Evolutionary conservation across 2,329 filamentous ascomycete genomes (phyloP).

Genomic region (Talaromyces sp.): DNA sequence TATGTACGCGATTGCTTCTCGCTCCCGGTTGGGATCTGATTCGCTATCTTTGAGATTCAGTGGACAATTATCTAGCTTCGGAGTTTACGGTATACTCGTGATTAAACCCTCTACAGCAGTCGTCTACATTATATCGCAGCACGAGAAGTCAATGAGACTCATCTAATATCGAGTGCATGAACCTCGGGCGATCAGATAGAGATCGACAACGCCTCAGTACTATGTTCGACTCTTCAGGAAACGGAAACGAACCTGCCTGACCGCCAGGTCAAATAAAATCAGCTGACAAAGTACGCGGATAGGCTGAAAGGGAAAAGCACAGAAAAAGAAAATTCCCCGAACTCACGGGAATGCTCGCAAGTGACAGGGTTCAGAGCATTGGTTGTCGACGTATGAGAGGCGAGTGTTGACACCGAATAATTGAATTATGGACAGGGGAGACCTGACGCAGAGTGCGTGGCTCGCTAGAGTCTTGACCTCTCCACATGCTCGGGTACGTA

Average conservation of each 20-base stretch:
- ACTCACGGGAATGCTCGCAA: background rate
- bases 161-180: background rate
- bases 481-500: slow-evolving; percentile 7
- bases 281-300: background rate
- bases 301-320: background rate
- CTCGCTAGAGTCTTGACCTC: slow-evolving; percentile 5
- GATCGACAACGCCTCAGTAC: slow-evolving; percentile 7
- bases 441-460: slow-evolving; percentile 6
- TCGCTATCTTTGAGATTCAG: background rate
- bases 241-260: background rate
- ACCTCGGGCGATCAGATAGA: background rate
- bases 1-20: background rate
- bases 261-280: slow-evolving; percentile 1
- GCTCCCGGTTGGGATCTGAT: background rate
- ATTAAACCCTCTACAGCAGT: background rate
- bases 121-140: background rate
- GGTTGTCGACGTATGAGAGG: background rate
- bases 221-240: background rate
- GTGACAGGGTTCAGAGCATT: background rate
- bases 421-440: background rate
- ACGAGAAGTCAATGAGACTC: background rate
- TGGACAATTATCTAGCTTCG: background rate
- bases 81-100: background rate
- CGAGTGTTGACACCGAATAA: background rate
- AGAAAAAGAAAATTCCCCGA: slow-evolving; percentile 14